Evolutionary conservation across 2,329 filamentous ascomycete genomes (phyloP), one percentile per base, ranked within the genome.

Genomic region (Dothistroma pini): DNA sequence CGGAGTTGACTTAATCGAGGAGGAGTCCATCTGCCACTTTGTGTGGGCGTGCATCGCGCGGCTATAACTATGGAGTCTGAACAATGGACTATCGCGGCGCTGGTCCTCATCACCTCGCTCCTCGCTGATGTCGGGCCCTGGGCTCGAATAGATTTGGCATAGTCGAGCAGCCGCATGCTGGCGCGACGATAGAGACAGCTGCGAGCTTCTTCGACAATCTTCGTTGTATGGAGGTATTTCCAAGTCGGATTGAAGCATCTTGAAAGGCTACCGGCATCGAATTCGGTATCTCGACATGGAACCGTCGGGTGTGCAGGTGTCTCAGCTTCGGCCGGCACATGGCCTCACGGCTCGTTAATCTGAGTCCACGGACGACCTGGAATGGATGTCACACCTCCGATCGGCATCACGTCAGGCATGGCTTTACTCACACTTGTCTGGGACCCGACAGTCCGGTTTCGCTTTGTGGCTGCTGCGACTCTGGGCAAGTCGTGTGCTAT

Each of bases 11-110:
- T 51, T 59, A 2, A 53, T 14, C 22, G 55, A 57, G 10, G 14
- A 29, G 12, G 58, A 59, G 11, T 59, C 47, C 35, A 68, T 56
- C 53, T 70, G 69, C n/a, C 50, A 63, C 19, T 56, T 54, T 2
- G 66, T 67, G 41, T 70, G 65, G 4, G 62, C 62, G 54, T 68
- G 61, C 64, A 71, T 69, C 29, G 62, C 51, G 16, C 67, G 65
- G 14, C 56, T 62, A 59, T 69, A 71, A 50, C 50, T 61, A 16
- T 65, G 52, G 31, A 65, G 60, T 29, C 60, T 48, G 52, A 53
- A 54, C 11, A 61, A 10, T 29, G 34, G 32, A 22, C 35, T 51
- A 11, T 29, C n/a, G 25, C 34, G 22, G 22, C 48, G 44, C 47
- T 55, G 52, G 7, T 51, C 31, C 16, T 49, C 52, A 6, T 21